phyloP scores from a whole-genome alignment of 805 yeast genomes.

The Candida sithepensis region DNA sequence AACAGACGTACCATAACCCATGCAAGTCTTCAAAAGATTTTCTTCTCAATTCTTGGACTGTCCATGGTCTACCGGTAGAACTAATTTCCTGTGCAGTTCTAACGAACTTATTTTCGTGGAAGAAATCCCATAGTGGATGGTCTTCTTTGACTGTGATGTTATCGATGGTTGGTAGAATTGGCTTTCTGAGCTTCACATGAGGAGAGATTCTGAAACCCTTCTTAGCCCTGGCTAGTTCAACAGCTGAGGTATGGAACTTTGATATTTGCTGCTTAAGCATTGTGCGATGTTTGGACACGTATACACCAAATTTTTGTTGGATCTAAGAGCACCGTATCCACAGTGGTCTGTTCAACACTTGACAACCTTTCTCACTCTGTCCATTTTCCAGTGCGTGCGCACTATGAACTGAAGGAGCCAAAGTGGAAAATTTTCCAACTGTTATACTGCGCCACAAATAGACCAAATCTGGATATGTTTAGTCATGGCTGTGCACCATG shows the following conservation, averaged over 20 bases:
- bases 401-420: not conserved
- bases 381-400: not conserved
- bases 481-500: not conserved
- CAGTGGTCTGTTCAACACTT: not conserved
- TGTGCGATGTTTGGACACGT: not conserved
- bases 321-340: too few relatives aligned
- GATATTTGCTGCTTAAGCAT: constrained; percentile 18
- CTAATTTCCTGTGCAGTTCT: constrained; percentile 55
- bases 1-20: constrained; percentile 81
- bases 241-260: constrained; percentile 34
- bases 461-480: not conserved
- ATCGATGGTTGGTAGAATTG: constrained; percentile 77
- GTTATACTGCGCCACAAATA: not conserved
- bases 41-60: constrained; percentile 81
- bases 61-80: constrained; percentile 72
- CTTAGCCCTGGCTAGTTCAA: constrained; percentile 29
- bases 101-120: constrained; percentile 57
- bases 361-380: not conserved
- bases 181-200: constrained; percentile 60
- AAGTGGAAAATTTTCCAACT: not conserved
- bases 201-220: constrained; percentile 39
- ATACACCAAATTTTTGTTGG: not conserved
- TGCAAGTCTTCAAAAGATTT: constrained; percentile 92
- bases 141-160: constrained; percentile 72
- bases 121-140: constrained; percentile 96